phyloP scores from a whole-genome alignment of 2,329 filamentous ascomycete genomes.

The Scedosporium apiospermum region DNA sequence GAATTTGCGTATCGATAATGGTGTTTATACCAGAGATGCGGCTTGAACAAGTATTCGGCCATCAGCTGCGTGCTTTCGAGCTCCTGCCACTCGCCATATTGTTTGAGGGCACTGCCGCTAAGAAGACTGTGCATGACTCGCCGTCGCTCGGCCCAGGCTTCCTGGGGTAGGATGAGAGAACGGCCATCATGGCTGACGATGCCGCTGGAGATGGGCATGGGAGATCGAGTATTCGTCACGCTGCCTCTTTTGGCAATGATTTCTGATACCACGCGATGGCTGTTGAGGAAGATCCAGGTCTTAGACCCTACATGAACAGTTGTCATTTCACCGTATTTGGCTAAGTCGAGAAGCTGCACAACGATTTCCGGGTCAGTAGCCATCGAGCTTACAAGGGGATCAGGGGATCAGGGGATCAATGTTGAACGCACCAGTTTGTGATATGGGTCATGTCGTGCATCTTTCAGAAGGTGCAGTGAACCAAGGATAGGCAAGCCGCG shows the following conservation, averaged over 20 bases:
- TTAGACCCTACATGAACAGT: slow-evolving; percentile 20
- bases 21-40: slow-evolving; percentile 25
- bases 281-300: slow-evolving; percentile 33
- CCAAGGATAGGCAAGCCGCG: background rate
- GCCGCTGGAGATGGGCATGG: slow-evolving; percentile 19
- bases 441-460: too few relatives aligned
- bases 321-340: slow-evolving; percentile 18
- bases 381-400: background rate
- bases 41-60: slow-evolving; percentile 16
- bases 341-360: background rate
- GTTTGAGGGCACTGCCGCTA: slow-evolving; percentile 21
- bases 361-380: background rate
- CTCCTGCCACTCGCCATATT: slow-evolving; percentile 24
- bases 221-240: slow-evolving; percentile 20
- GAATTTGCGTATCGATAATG: slow-evolving; percentile 30
- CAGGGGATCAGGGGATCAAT: background rate
- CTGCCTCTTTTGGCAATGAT: slow-evolving; percentile 26
- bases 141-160: slow-evolving; percentile 24
- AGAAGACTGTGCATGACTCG: slow-evolving; percentile 28
- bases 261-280: slow-evolving; percentile 23
- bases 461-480: background rate
- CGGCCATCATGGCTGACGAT: slow-evolving; percentile 24
- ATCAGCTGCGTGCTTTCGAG: slow-evolving; percentile 25
- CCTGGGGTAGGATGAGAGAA: slow-evolving; percentile 21
- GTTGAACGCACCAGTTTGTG: background rate